Evolutionary conservation across 805 yeast genomes (phyloP), one percentile per base, ranked within the genome.

Genomic region (Saccharomycopsis javanensis): DNA sequence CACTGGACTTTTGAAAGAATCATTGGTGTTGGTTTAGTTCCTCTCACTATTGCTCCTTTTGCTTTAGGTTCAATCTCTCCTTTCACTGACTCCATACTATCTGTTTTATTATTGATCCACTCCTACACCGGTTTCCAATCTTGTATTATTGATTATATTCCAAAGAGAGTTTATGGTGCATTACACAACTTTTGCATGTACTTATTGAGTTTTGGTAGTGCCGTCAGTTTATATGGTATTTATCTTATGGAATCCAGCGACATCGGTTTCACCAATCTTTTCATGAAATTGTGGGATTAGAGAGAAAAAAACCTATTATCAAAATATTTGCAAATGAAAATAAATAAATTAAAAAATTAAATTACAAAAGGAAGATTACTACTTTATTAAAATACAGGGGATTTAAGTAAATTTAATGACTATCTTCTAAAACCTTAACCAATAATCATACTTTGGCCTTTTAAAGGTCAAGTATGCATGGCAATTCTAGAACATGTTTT

Each of bases 1-100:
- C 98, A 91, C 75, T 92, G 99, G 99, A 75, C 87, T n/a, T 83
- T 84, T 65, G 99, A 92, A 76, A 81, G 88, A 64, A 66, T 80
- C 4, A 72, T 89, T 35, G 77, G 95, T 3, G 69, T 85, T 16
- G 81, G 84, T 10, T 74, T 91, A 69, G 78, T 89, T 25, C 99
- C 99, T 33, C 73, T 92, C 60, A 77, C 83, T 30, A 78, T 85
- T 42, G 73, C 83, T 23, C 96, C 98, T 23, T 79, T 90, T 63
- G 79, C 85, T 38, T 77, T 85, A 51, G 97, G 96, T 30, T 79
- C 85, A 15, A 71, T 81, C 61, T 75, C 83, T 4, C 85, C 96
- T 11, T 73, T 83, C 23, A 68, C 83, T 34, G 99, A 94, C 72
- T 80, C 95, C 5, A 66, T 81, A 1, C 78, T 89, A 63, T 80